These are phyloP conservation scores for Dactylella cylindrospora DNA, from an alignment of 2,329 filamentous ascomycete species.

Conservation along the genomic window DNA sequence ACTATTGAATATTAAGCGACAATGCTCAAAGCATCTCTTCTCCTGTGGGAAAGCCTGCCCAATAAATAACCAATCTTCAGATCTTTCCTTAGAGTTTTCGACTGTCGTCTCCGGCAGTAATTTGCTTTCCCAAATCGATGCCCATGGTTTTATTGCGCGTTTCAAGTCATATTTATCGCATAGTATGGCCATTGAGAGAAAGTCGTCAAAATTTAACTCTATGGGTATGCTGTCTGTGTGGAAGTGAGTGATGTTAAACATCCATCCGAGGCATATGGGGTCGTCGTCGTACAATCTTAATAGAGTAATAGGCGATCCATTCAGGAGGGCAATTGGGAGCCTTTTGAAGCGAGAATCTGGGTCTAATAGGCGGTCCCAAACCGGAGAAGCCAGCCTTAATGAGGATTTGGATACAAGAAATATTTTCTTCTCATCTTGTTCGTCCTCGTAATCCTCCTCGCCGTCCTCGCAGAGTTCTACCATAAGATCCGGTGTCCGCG, in stretches of 20 bases:
- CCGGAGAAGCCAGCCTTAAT: slow-evolving; percentile 11
- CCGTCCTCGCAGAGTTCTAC: no score
- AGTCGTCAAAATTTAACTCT: slow-evolving; percentile 8
- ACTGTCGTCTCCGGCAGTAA: neutral
- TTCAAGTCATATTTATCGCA: slow-evolving; percentile 34
- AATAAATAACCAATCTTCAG: slow-evolving; percentile 37
- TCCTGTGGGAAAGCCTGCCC: slow-evolving; percentile 8
- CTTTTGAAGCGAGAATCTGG: slow-evolving; percentile 25
- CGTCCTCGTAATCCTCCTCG: no score
- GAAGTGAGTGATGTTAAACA: slow-evolving; percentile 29
- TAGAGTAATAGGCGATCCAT: slow-evolving; percentile 11
- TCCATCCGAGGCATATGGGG: slow-evolving; percentile 16
- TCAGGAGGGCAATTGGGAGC: slow-evolving; percentile 14
- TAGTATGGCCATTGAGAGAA: slow-evolving; percentile 12
- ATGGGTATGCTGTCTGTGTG: slow-evolving; percentile 8
- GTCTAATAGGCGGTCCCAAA: slow-evolving; percentile 21
- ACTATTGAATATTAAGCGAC: slow-evolving; percentile 1
- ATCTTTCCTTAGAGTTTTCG: slow-evolving; percentile 9
- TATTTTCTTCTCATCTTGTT: neutral
- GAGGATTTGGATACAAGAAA: slow-evolving; percentile 5
- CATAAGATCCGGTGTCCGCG: slow-evolving; percentile 23
- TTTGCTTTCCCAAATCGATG: neutral
- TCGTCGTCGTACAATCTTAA: slow-evolving; percentile 25
- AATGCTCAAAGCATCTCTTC: neutral
- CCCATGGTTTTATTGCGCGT: slow-evolving; percentile 10